Base-by-base conservation (phyloP, 2,329 filamentous ascomycete genomes). In the Stemphylium lycopersici region DNA sequence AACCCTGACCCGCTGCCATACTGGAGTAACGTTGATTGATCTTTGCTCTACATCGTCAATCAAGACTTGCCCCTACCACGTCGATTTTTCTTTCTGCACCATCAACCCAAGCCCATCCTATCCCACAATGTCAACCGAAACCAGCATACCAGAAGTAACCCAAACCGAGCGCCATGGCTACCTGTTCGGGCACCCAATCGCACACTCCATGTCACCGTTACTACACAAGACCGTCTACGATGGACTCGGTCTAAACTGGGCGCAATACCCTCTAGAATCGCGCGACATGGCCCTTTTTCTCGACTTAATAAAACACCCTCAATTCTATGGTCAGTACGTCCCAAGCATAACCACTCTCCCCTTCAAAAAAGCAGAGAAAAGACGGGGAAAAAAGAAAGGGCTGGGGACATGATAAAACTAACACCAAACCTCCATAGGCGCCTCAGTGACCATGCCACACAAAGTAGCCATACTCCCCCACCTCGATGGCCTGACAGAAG, bases 391-490 rank as follows among this genome's bases (percentile, higher is more conserved):
- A n/a, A n/a, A n/a, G n/a, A n/a, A n/a, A n/a, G n/a, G n/a, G n/a
- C n/a, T n/a, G n/a, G n/a, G 24, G 24, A 26, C 24, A 26, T 8
- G 4, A 22, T 12, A n/a, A 48, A 16, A 55, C 41, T n/a, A 16
- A 18, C 6, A 36, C 16, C 12, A 44, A 8, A 10, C 26, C 5
- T 16, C 3, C 11, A 15, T 59, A 84, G 87, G 88, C 49, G 85
- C 87, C 18, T 86, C 88, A 3, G 86, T 93, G 33, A 93, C 90
- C 16, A 95, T 93, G 90, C 90, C 90, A 0, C 87, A 91, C 79
- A 93, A 95, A 75, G 84, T 93, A 22, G 81, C 85, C 64, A 91
- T 93, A 69, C 84, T 93, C 55, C 81, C 84, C 0, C 81, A 90
- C 63, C 82, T 93, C 7, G 90, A 93, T 68, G 84, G 87, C 48